phyloP scores from a whole-genome alignment of 2,329 filamentous ascomycete genomes.

The Huntiella bhutanensis region DNA sequence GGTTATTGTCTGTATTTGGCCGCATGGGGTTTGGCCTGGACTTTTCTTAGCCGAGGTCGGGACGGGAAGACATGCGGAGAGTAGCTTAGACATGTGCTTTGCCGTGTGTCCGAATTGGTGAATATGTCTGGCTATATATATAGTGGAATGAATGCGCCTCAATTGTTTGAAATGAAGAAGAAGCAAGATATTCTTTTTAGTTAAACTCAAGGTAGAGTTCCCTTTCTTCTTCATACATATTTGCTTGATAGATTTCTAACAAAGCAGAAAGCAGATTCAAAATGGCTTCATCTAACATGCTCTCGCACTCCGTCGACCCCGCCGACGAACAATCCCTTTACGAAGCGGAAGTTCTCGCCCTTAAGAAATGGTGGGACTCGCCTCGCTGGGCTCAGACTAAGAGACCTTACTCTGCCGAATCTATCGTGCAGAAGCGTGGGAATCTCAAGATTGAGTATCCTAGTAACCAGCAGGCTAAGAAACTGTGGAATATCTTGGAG shows the following conservation, averaged over 20 bases:
- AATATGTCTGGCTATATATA: background rate
- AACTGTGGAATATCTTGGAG: constrained; percentile 85
- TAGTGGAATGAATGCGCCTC: background rate
- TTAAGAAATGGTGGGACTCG: constrained; percentile 89
- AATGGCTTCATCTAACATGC: constrained; percentile 46
- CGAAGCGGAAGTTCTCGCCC: constrained; percentile 64
- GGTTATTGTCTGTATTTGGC: background rate
- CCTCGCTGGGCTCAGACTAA: constrained; percentile 85
- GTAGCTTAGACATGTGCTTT: too few species aligned
- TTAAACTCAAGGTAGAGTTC: background rate
- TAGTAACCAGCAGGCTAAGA: constrained; percentile 76
- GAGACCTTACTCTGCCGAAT: constrained; percentile 84
- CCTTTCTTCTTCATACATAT: background rate
- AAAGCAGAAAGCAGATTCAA: too few species aligned
- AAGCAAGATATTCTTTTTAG: too few species aligned
- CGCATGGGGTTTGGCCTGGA: too few species aligned
- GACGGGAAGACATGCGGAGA: too few species aligned
- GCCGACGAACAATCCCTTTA: constrained; percentile 47
- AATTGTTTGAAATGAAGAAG: too few species aligned
- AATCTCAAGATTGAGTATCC: constrained; percentile 82
- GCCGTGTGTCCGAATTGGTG: too few species aligned
- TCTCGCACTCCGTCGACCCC: constrained; percentile 35
- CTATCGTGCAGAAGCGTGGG: constrained; percentile 90
- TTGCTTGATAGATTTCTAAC: too few species aligned
- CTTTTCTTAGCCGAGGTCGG: too few species aligned